Base-by-base conservation (phyloP, 2,329 filamentous ascomycete genomes). In the Hortaea werneckii region DNA sequence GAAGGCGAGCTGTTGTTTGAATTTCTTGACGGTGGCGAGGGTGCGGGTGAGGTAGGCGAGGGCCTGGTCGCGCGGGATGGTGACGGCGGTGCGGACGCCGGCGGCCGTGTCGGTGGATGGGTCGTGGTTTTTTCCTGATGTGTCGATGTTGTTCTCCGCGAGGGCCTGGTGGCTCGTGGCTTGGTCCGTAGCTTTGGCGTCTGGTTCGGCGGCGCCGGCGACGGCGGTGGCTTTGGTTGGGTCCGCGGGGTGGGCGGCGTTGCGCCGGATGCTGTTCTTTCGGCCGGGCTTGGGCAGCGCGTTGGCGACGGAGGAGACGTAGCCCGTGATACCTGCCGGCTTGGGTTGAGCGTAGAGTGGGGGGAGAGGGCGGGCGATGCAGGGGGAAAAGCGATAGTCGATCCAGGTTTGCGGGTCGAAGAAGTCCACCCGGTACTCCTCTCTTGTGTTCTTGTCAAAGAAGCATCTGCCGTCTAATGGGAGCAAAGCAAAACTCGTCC, bases 401-500 rank as follows among this genome's bases (percentile, higher is more conserved):
- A 84, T 78, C 89, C 90, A 96, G 43, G 80, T 79, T 10, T 86
- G 73, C 0, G 80, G 70, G 57, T 90, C 75, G 66, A 88, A 94
- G 62, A 95, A 95, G 63, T 95, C 82, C 35, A 95, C 75, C 0
- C 75, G 80, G 58, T 90, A 94, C 52, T 85, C 77, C 59, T 94
- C 82, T 49, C 83, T 82, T 0, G 87, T 92, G 38, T 80, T 65
- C 56, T 83, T 87, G 67, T 95, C 83, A 57, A 95, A 74, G 63
- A 95, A 96, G 65, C 88, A 94, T 58, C 80, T 81, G 0, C 88
- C 88, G 55, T 92, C 83, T 47, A 95, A 83, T 0, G 90, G 90
- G 0, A 96, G 74, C 6, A 95, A 79, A 8, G 82, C 80, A 58
- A 86, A 95, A 37, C 82, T 89, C 0, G 88, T 94, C 6, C 90